A percentile compares a stretch with the other conserved stretches of the same genome.
Evolutionary conservation across 345 rosid genomes (phyloP).

Genomic region (Alliaria petiolata): DNA sequence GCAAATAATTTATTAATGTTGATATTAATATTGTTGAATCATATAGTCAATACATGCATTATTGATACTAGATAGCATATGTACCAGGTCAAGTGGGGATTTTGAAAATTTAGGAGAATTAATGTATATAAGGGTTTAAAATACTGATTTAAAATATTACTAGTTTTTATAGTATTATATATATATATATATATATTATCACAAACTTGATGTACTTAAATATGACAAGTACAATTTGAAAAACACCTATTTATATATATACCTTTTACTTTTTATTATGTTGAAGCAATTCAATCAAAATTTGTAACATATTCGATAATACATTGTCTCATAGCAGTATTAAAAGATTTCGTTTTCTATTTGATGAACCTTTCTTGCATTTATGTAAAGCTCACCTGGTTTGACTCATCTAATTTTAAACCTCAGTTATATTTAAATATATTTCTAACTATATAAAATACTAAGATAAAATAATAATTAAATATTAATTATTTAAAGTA

Average conservation of each 20-base stretch:
- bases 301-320: neutral
- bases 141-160: neutral
- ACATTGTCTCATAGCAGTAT: neutral
- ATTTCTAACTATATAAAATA: neutral
- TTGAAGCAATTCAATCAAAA: neutral
- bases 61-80: neutral
- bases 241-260: neutral
- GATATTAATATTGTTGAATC: neutral
- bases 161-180: neutral
- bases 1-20: neutral
- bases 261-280: neutral
- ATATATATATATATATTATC: no score
- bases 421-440: neutral
- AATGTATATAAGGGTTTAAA: neutral
- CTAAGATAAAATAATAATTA: neutral
- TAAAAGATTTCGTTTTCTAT: neutral
- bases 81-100: neutral
- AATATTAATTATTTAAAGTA: no score
- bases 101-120: neutral
- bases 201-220: neutral
- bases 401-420: neutral
- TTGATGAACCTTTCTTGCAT: neutral
- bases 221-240: neutral
- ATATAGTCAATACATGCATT: neutral
- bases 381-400: slow-evolving; percentile 8